A percentile compares a stretch with the other conserved stretches of the same genome.
phyloP scores from a whole-genome alignment of 2,329 filamentous ascomycete species.

The Metarhizium anisopliae region DNA sequence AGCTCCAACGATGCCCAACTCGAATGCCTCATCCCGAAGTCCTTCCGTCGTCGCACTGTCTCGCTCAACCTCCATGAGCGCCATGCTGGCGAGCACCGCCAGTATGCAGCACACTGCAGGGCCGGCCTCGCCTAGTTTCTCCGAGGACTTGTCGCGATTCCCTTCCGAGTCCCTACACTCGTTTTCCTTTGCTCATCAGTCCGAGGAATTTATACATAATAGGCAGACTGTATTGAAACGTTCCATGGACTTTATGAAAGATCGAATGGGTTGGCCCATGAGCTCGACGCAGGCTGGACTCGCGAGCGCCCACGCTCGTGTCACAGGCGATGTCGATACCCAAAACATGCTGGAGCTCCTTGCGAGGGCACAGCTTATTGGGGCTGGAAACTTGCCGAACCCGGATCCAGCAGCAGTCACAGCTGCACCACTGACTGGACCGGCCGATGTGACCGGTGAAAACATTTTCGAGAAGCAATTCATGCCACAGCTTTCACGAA shows the following conservation, averaged over 20 bases:
- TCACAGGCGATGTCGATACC: conserved; percentile 74
- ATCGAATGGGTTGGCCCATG: conserved; percentile 72
- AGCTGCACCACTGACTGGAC: conserved; percentile 64
- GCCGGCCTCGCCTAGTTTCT: conserved; percentile 64
- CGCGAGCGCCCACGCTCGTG: conserved; percentile 72
- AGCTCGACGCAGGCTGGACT: conserved; percentile 62
- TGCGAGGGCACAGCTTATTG: conserved; percentile 70
- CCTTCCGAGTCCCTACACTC: conserved; percentile 95
- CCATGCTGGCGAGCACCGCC: conserved; percentile 50
- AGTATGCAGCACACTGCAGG: conserved; percentile 49
- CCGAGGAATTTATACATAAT: conserved; percentile 83
- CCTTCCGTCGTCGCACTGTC: conserved; percentile 48
- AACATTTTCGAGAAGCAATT: conserved; percentile 87
- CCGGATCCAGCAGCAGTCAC: conserved; percentile 27
- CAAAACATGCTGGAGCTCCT: conserved; percentile 88
- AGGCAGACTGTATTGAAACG: conserved; percentile 89
- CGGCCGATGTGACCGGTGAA: conserved; percentile 59
- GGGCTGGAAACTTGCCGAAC: conserved; percentile 52
- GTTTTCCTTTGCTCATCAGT: conserved; percentile 95
- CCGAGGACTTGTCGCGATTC: conserved; percentile 86
- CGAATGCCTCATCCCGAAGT: conserved; percentile 54
- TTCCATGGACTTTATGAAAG: conserved; percentile 93
- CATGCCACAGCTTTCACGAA: conserved; percentile 41
- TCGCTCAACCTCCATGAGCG: conserved; percentile 62
- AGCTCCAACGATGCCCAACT: conserved; percentile 53